Base-by-base conservation (phyloP, 2,329 filamentous ascomycete genomes). In the Apiospora aurea region DNA sequence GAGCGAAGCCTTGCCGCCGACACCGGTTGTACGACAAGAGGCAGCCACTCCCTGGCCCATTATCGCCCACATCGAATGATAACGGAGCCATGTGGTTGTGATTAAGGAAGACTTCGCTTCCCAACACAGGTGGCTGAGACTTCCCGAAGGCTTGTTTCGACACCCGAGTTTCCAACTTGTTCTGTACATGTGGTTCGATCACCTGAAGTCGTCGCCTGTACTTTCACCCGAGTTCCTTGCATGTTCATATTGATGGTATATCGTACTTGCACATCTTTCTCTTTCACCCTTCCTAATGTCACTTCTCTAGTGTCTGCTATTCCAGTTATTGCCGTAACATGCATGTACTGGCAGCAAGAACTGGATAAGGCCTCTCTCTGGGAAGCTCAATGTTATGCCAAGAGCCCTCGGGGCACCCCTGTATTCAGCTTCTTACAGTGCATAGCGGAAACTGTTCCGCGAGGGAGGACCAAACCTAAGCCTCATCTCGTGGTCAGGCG, bases 41-140 rank as follows among this genome's bases (percentile, higher is more conserved):
- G 18, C 57, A 64, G 41, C 34, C 34, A 29, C 26, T 29, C 26
- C 26, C 26, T 29, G 26, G 57, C 29, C n/a, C 26, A 2, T 26
- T 34, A 4, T 34, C 26, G 18, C 18, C 57, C 6, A 38, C 18
- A 21, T 26, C 2, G 53, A 61, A 38, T 16, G 18, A 41, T 41
- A 21, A 47, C 34, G 24, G 41, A 26, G 46, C 68, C 46, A 69
- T 69, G 47, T 69, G 46, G 26, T 53, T 34, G 34, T 34, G 43
- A 38, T 24, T 47, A 21, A 64, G 18, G 34, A 11, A 64, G 7
- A 2, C 57, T 69, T 69, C 68, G 68, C 46, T 69, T 69, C 46
- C 47, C 57, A 51, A 53, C n/a, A 53, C 70, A 67, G 38, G 70
- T 68, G 61, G 70, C 70, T 71, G 70, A 71, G 70, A 71, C 70